Evolutionary conservation across 192 early-diverging fungal species (phyloP), one percentile per base, ranked within the genome.

Genomic region (Lobosporangium transversale): DNA sequence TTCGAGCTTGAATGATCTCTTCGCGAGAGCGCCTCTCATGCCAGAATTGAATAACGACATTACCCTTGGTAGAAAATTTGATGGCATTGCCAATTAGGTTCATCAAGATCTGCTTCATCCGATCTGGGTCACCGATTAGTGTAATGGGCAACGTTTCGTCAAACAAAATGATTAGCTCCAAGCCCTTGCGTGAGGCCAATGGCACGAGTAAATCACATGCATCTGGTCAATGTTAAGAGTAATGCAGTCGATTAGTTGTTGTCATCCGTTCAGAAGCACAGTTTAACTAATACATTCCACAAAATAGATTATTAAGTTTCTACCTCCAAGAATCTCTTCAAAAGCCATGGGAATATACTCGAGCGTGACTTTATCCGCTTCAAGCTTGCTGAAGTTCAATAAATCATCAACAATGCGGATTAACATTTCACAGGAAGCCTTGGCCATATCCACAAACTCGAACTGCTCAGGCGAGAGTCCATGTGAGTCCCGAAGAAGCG

Each of bases 61-160:
- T 76, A 3, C 73, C 73, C 5, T 52, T 15, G 42, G 59, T 62
- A 17, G 73, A 76, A 31, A 76, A 84, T 70, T 94, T 94, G 59
- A 94, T 80, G 4, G 90, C 87, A 62, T 94, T 94, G 32, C 88
- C 88, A 3, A 90, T 84, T 30, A 94, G 68, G 54, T 94, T 94
- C 47, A 89, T 91, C 24, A 94, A 48, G 18, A 92, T 81, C 75
- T 94, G 92, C 31, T 88, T 81, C 29, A 92, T 60, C 12, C 92
- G 80, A 42, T 89, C 80, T 1, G 85, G 85, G 60, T 94, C 92
- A 26, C 88, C 88, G 36, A 92, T 86, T 8, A 92, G 66, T 40
- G 81, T 64, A 37, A 85, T 59, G 0, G 89, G 86, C 0, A 94
- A 76, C 14, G 81, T 76, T 0, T 82, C 70, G 31, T 90, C 88